Base-by-base conservation (phyloP, 116 monocot species). In the Trichopus zeylanicus region DNA sequence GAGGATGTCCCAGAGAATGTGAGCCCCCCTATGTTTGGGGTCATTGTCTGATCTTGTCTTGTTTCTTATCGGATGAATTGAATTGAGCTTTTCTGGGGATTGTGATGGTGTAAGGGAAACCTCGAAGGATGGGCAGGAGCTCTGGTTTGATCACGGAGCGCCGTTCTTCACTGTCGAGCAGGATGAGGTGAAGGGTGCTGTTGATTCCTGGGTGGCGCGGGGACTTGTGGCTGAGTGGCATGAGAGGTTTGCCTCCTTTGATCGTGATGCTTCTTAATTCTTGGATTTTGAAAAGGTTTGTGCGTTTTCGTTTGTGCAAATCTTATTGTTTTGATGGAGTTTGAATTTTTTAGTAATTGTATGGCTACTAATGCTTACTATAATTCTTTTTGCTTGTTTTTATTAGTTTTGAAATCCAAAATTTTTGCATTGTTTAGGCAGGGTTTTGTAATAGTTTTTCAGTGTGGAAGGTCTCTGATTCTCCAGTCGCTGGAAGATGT, bases 1-100 rank as follows among this genome's bases (percentile, higher is more conserved):
- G 2, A 70, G 92, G 53, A 92, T 87, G 92, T 80, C 87, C 21
- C 72, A 74, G 32, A 68, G 92, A 62, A 87, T 83, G 92, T 91
- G n/a, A n/a, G n/a, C n/a, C n/a, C n/a, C n/a, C n/a, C n/a, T n/a
- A n/a, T n/a, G n/a, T n/a, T n/a, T n/a, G n/a, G n/a, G n/a, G n/a
- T n/a, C n/a, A n/a, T n/a, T n/a, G n/a, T n/a, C n/a, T n/a, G n/a
- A n/a, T n/a, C n/a, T n/a, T n/a, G n/a, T n/a, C n/a, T n/a, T n/a
- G n/a, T n/a, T n/a, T n/a, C n/a, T n/a, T n/a, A n/a, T n/a, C n/a
- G n/a, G 42, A 13, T 13, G 13, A 42, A 16, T 2, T 42, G n/a
- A n/a, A n/a, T n/a, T n/a, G n/a, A n/a, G n/a, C n/a, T n/a, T 15
- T 42, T 42, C n/a, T 42, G 18, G 33, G 48, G 18, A 20, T 13